A percentile compares a stretch with the other conserved stretches of the same genome.
phyloP scores from a whole-genome alignment of 495 filamentous ascomycete species.

The Tuber borchii region DNA sequence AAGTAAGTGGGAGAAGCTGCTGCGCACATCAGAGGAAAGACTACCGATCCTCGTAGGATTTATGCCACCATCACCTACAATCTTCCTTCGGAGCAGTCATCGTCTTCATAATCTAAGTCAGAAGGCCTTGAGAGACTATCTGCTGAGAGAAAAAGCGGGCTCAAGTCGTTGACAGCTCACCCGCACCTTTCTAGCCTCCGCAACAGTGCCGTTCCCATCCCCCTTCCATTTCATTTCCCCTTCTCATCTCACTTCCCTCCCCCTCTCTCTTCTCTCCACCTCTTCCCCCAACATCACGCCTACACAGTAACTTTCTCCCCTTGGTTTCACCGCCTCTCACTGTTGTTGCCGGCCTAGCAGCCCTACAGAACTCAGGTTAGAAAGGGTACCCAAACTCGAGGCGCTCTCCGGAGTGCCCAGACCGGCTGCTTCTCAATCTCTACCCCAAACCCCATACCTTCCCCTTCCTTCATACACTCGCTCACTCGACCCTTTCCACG shows the following conservation, averaged over 20 bases:
- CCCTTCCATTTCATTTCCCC: constrained; percentile 12
- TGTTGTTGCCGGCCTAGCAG: constrained; percentile 2
- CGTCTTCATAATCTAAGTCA: background rate
- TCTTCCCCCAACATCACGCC: constrained; percentile 27
- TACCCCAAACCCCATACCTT: constrained; percentile 35
- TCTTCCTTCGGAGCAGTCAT: constrained; percentile 21
- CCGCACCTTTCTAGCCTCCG: constrained; percentile 24
- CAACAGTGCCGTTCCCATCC: constrained; percentile 10
- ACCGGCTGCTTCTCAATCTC: constrained; percentile 26
- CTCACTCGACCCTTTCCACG: constrained; percentile 39
- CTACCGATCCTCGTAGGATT: constrained; percentile 32
- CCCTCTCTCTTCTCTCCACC: constrained; percentile 16
- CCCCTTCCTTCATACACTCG: constrained; percentile 37
- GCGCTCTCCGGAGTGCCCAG: constrained; percentile 2
- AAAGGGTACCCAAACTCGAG: constrained; percentile 2
- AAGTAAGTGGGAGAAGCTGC: background rate
- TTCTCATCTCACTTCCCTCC: constrained; percentile 25
- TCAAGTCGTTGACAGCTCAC: constrained; percentile 39
- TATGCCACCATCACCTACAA: constrained; percentile 25
- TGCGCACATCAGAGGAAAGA: constrained; percentile 32
- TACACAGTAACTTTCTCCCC: constrained; percentile 12
- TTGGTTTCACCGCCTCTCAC: constrained; percentile 1
- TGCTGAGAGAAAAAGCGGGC: constrained; percentile 25
- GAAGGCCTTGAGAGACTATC: constrained; percentile 14
- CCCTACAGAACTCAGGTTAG: constrained; percentile 2